phyloP scores from a whole-genome alignment of 2,329 filamentous ascomycete species.

The Proliferodiscus dingleyae region DNA sequence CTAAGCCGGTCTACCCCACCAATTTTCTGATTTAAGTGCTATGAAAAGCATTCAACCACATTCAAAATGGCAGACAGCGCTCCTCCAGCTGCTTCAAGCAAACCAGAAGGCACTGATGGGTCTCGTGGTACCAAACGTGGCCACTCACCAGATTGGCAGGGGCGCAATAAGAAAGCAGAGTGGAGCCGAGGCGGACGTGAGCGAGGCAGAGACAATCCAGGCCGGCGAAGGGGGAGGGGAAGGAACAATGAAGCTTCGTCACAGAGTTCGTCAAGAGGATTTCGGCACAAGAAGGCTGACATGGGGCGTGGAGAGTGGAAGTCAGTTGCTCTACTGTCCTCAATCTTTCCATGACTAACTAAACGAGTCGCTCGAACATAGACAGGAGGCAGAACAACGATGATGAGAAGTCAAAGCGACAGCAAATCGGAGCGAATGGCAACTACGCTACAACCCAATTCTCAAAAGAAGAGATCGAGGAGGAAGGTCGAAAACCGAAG shows the following conservation, averaged over 20 bases:
- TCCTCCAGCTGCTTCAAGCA: slow-evolving; percentile 11
- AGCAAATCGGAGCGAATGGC: slow-evolving; percentile 40
- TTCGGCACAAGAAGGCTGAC: slow-evolving; percentile 57
- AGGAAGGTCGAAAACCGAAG: slow-evolving; percentile 84
- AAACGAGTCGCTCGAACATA: slow-evolving; percentile 44
- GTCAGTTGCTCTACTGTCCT: slow-evolving; percentile 40
- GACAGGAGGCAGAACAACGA: slow-evolving; percentile 49
- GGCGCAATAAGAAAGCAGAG: slow-evolving; percentile 7
- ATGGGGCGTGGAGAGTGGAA: slow-evolving; percentile 61
- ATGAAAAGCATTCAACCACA: slow-evolving; percentile 21
- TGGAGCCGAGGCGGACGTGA: slow-evolving; percentile 11
- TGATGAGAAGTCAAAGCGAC: slow-evolving; percentile 50
- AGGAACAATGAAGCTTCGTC: slow-evolving; percentile 46
- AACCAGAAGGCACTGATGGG: not conserved
- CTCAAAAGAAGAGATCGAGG: slow-evolving; percentile 77
- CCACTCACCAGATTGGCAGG: not conserved
- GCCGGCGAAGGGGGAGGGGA: slow-evolving; percentile 14
- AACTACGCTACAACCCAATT: slow-evolving; percentile 41
- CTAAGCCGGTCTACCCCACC: not conserved
- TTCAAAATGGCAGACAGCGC: slow-evolving; percentile 25
- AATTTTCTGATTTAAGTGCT: slow-evolving; percentile 11
- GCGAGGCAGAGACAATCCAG: slow-evolving; percentile 19
- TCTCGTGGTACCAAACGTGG: slow-evolving; percentile 7
- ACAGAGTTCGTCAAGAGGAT: too few species aligned
- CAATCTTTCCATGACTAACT: slow-evolving; percentile 39